Percentiles rank a stretch among this genome's conserved stretches.
phyloP scores from a whole-genome alignment of 2,329 filamentous ascomycete genomes.

The Aspergillus nomiae region DNA sequence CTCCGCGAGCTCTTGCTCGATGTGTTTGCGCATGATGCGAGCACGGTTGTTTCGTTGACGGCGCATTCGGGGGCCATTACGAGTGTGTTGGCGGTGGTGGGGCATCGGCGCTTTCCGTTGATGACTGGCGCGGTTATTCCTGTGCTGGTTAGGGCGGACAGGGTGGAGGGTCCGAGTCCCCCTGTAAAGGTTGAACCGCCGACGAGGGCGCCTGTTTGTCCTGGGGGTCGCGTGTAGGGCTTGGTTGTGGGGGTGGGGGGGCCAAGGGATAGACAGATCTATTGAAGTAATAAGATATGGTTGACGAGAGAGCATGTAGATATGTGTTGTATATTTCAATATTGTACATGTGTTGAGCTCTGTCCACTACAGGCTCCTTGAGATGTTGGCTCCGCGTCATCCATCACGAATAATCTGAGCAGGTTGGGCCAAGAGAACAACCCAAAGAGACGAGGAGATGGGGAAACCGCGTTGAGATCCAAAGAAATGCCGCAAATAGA shows the following conservation, averaged over 20 bases:
- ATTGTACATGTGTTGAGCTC: constrained; percentile 13
- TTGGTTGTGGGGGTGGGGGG: not conserved
- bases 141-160: constrained; percentile 50
- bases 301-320: not conserved
- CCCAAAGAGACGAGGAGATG: not conserved
- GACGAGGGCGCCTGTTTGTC: constrained; percentile 19
- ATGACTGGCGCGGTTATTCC: constrained; percentile 55
- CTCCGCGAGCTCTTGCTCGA: constrained; percentile 53
- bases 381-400: not conserved
- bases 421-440: not conserved
- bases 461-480: not conserved
- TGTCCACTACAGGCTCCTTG: constrained; percentile 1
- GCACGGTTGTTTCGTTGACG: constrained; percentile 56
- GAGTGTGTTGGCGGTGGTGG: constrained; percentile 51
- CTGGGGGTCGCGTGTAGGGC: not conserved
- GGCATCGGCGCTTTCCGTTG: constrained; percentile 51
- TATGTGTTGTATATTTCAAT: constrained; percentile 16
- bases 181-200: constrained; percentile 28
- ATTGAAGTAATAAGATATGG: not conserved
- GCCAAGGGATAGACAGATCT: not conserved
- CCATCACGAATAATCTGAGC: not conserved
- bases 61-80: constrained; percentile 62
- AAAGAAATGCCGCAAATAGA: constrained; percentile 5
- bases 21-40: constrained; percentile 52
- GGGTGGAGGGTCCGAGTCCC: constrained; percentile 20